Conservation (phyloP, 2,329 filamentous ascomycete genomes). For the Claviceps maximensis region DNA sequence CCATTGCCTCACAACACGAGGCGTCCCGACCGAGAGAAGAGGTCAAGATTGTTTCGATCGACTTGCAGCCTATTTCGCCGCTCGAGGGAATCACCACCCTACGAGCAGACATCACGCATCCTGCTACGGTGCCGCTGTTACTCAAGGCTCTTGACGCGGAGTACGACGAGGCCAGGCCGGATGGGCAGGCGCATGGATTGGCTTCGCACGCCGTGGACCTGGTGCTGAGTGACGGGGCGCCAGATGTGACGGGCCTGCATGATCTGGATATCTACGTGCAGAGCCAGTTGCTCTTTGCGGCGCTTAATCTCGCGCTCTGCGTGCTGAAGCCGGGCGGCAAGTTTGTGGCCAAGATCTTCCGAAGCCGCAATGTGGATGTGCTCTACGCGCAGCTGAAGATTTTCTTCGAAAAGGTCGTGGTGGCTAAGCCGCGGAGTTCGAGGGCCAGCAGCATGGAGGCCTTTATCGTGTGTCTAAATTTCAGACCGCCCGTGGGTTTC, state of each 20-base stretch:
- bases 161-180: constrained; percentile 31
- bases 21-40: constrained; percentile 40
- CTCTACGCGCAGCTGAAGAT: constrained; percentile 88
- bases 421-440: constrained; percentile 88
- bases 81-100: constrained; percentile 85
- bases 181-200: constrained; percentile 13
- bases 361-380: constrained; percentile 87
- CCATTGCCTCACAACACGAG: background rate
- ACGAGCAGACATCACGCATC: constrained; percentile 93
- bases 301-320: constrained; percentile 83
- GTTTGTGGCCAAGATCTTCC: constrained; percentile 97
- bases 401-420: constrained; percentile 72
- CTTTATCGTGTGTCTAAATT: constrained; percentile 90
- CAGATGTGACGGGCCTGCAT: constrained; percentile 91
- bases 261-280: constrained; percentile 98
- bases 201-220: constrained; percentile 75
- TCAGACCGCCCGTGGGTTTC: constrained; percentile 66
- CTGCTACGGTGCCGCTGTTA: constrained; percentile 81
- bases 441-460: constrained; percentile 95
- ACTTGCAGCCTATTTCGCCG: constrained; percentile 90
- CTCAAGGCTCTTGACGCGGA: constrained; percentile 71
- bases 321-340: constrained; percentile 86
- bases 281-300: constrained; percentile 86
- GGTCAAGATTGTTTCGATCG: constrained; percentile 91
- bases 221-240: constrained; percentile 88